Base-by-base conservation (phyloP, 768 basidiomycete species). In the Rhizopogon rudus region DNA sequence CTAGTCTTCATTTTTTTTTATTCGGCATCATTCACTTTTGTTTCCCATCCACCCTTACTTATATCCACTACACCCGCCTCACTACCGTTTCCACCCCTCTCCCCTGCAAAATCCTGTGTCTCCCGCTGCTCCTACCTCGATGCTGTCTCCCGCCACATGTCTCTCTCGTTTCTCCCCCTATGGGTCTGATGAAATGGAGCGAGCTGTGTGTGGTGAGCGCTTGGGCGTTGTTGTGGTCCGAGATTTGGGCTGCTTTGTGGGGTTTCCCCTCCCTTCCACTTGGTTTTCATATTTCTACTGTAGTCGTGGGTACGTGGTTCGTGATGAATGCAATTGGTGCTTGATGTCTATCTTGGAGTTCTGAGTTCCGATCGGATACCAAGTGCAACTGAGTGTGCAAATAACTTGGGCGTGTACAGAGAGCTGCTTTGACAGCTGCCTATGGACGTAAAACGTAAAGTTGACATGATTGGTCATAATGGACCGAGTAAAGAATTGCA, bases 171-270 rank as follows among this genome's bases (percentile, higher is more conserved):
- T 80, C 77, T 77, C 75, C 77, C 75, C 71, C 60, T 50, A 40
- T 60, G 71, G 78, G 79, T 77, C 65, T 67, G 78, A 79, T 61
- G 78, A 78, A 75, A 67, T 66, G 65, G 54, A 54, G 53, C 33
- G 60, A 59, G 61, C 57, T 55, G 51, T 63, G 66, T n/a, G 51
- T 63, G 73, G 78, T 80, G 78, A 79, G 78, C 78, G 79, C 76
- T 77, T 65, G 63, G 56, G 60, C 16, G 31, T 12, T 8, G 44
- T 46, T 35, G 42, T 53, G 31, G 46, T 51, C 16, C 4, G 52
- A 33, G 31, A 37, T 37, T 8, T 52, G 56, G 44, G 55, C 40
- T 56, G 55, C 40, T 43, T 43, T 52, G 59, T 55, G 42, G 56
- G 44, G 52, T 3, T 31, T 43, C 44, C 62, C 16, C 1, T 5